Evolutionary conservation across 2,329 filamentous ascomycete species (phyloP).

Genomic region (Cercospora beticola): DNA sequence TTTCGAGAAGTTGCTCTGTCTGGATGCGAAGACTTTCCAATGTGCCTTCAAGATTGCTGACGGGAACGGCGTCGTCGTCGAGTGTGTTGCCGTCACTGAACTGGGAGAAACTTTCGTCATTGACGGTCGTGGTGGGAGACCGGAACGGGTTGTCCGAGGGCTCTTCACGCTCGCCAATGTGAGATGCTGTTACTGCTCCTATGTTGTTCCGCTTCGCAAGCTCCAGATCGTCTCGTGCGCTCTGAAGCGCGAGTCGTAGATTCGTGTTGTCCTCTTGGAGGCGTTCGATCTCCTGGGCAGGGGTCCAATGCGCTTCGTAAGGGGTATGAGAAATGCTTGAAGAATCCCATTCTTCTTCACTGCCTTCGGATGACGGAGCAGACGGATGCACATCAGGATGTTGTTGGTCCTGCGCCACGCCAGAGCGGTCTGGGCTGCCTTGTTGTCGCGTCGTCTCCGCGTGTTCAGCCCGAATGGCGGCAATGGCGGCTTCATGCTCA

Average conservation of each 20-base stretch:
- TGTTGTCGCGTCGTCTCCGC: slow-evolving; percentile 9
- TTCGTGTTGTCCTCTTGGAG: slow-evolving; percentile 24
- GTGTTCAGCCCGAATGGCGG: slow-evolving; percentile 15
- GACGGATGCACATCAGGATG: slow-evolving; percentile 27
- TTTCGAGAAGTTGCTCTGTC: slow-evolving; percentile 37
- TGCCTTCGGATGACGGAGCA: slow-evolving; percentile 8
- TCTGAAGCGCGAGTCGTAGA: slow-evolving; percentile 17
- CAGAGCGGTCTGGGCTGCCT: not conserved
- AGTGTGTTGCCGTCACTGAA: slow-evolving; percentile 5
- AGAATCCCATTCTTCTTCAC: slow-evolving; percentile 16
- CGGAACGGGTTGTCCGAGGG: slow-evolving; percentile 15
- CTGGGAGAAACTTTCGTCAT: slow-evolving; percentile 13
- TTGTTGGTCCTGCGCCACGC: slow-evolving; percentile 19
- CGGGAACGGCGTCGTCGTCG: slow-evolving; percentile 13
- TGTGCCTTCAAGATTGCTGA: slow-evolving; percentile 35
- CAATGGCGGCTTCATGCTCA: slow-evolving; percentile 16
- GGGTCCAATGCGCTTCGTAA: slow-evolving; percentile 16
- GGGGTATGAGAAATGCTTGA: slow-evolving; percentile 20
- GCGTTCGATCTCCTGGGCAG: slow-evolving; percentile 8
- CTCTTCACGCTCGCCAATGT: not conserved
- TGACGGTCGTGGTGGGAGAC: slow-evolving; percentile 13
- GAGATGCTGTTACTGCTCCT: not conserved
- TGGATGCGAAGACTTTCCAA: slow-evolving; percentile 36
- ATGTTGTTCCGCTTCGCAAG: not conserved
- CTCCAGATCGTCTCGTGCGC: slow-evolving; percentile 17